These are phyloP conservation scores for Kodamaea hsintzibuensis DNA, from an alignment of 805 yeast genomes.

Conservation along the genomic window DNA sequence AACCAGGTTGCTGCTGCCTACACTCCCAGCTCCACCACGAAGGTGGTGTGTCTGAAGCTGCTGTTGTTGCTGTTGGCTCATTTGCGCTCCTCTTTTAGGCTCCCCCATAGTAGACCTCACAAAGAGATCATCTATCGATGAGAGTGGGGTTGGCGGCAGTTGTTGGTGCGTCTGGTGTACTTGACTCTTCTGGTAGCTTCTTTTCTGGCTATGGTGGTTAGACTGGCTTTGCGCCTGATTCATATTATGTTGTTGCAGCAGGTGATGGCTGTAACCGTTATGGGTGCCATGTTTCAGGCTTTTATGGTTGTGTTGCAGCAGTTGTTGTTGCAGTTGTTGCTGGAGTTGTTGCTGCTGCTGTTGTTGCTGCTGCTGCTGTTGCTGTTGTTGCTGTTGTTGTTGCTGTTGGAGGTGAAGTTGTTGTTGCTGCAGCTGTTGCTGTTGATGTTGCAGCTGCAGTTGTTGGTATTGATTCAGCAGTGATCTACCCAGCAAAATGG, in stretches of 20 bases:
- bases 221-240: not conserved
- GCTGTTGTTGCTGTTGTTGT: slow-evolving; percentile 6
- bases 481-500: slow-evolving; percentile 6
- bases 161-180: slow-evolving; percentile 9
- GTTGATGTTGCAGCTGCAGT: slow-evolving; percentile 22
- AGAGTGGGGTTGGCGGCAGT: slow-evolving; percentile 8
- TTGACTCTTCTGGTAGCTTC: slow-evolving; percentile 5
- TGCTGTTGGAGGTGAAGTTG: slow-evolving; percentile 1
- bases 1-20: not conserved
- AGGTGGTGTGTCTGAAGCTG: slow-evolving; percentile 7
- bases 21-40: slow-evolving; percentile 3
- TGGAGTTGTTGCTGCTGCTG: slow-evolving; percentile 8
- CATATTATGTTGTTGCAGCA: slow-evolving; percentile 1
- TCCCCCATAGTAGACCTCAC: slow-evolving; percentile 7
- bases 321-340: not conserved
- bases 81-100: not conserved
- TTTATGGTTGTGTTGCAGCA: not conserved
- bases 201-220: not conserved
- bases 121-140: slow-evolving; percentile 16
- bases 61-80: not conserved
- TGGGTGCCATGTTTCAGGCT: not conserved
- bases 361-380: slow-evolving; percentile 1
- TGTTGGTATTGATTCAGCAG: not conserved
- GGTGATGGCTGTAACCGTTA: not conserved
- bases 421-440: slow-evolving; percentile 4